A percentile compares a stretch with the other conserved stretches of the same genome.
Evolutionary conservation across 73 alveolate species (phyloP).

Genomic region (Paramecium caudatum): DNA sequence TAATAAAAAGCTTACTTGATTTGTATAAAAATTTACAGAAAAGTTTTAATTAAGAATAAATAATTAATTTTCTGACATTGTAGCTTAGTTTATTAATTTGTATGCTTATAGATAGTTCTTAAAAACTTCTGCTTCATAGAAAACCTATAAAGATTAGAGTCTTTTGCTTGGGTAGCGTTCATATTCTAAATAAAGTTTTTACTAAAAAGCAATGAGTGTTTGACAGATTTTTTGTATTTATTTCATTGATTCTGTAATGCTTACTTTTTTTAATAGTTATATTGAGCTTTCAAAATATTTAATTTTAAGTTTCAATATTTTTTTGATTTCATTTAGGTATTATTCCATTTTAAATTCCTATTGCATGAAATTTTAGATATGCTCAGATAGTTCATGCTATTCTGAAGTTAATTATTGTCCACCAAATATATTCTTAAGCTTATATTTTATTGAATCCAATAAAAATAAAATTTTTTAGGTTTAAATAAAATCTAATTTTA

Average conservation of each 20-base stretch:
- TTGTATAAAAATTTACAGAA: background rate
- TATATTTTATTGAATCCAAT: background rate
- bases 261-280: background rate
- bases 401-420: background rate
- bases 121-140: constrained; percentile 27
- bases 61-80: background rate
- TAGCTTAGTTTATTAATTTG: background rate
- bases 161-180: constrained; percentile 17
- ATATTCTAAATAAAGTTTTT: background rate
- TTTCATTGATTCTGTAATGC: background rate
- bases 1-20: background rate
- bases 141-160: background rate
- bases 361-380: background rate
- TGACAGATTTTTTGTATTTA: background rate
- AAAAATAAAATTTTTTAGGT: background rate
- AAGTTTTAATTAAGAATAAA: background rate
- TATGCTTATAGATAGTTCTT: background rate
- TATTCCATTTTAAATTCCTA: background rate
- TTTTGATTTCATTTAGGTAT: background rate
- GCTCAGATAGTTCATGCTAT: background rate
- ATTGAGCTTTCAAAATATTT: background rate
- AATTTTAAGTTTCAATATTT: background rate
- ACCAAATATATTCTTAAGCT: background rate
- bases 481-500: background rate
- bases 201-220: background rate